Percentiles rank a stretch among this genome's conserved stretches.
phyloP scores from a whole-genome alignment of 2,329 filamentous ascomycete genomes.

The Emmonsiellopsis sp. region DNA sequence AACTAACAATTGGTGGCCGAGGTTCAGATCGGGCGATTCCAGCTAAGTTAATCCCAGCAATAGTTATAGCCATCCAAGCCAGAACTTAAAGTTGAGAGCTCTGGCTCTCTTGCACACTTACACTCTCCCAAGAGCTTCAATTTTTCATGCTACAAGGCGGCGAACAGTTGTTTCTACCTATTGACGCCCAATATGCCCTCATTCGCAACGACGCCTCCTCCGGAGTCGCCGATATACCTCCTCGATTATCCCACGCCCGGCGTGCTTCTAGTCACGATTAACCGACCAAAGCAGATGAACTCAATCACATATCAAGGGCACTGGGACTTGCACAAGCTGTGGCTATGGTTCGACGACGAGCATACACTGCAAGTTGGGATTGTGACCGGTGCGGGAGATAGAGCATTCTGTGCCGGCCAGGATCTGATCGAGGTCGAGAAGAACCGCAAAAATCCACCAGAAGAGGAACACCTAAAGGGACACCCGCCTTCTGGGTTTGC shows the following conservation, averaged over 20 bases:
- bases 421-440: constrained; percentile 36
- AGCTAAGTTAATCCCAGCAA: background rate
- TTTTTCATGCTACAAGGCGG: too few relatives aligned
- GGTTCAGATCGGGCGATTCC: background rate
- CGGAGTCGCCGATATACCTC: constrained; percentile 14
- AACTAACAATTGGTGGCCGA: background rate
- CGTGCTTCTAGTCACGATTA: constrained; percentile 38
- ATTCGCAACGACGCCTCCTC: constrained; percentile 7
- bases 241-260: constrained; percentile 32
- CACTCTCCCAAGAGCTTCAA: background rate
- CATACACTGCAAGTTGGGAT: constrained; percentile 32
- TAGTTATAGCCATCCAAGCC: background rate
- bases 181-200: background rate
- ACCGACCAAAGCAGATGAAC: constrained; percentile 32
- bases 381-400: constrained; percentile 35
- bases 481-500: constrained; percentile 45
- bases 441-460: constrained; percentile 16
- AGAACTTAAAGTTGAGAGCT: background rate
- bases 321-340: constrained; percentile 31
- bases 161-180: background rate
- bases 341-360: constrained; percentile 34
- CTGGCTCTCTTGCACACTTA: background rate
- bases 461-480: constrained; percentile 17
- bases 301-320: constrained; percentile 31
- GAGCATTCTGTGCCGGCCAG: constrained; percentile 37